These are phyloP conservation scores for Exobasidium rhododendri DNA, from an alignment of 1,284 basidiomycete genomes.

Conservation along the genomic window DNA sequence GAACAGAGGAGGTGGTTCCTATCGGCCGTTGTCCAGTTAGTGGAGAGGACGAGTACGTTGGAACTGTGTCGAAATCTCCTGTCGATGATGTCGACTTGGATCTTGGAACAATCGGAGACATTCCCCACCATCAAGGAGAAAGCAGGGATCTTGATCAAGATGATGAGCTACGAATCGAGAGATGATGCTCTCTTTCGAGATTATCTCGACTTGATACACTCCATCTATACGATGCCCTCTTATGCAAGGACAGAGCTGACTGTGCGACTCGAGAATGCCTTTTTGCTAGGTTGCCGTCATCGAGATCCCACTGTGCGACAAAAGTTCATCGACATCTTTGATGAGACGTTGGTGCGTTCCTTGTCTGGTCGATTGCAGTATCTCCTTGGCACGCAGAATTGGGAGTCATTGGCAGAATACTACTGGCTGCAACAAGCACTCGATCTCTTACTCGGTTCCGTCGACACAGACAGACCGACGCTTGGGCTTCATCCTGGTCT, in stretches of 20 bases:
- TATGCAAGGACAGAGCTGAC: constrained; percentile 90
- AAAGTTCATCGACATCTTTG: constrained; percentile 85
- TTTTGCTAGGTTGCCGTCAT: constrained; percentile 85
- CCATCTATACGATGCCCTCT: constrained; percentile 84
- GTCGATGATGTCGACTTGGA: constrained; percentile 84
- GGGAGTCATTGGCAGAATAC: constrained; percentile 87
- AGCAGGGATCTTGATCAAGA: constrained; percentile 80
- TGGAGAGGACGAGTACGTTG: constrained; percentile 85
- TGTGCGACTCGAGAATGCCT: constrained; percentile 85
- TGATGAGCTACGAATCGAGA: constrained; percentile 76
- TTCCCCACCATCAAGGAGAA: constrained; percentile 92
- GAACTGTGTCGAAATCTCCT: constrained; percentile 81
- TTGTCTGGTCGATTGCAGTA: constrained; percentile 81
- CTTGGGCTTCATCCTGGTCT: constrained; percentile 20
- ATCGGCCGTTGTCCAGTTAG: constrained; percentile 70
- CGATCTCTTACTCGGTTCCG: constrained; percentile 74
- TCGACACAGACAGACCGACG: constrained; percentile 39
- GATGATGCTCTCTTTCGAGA: constrained; percentile 72
- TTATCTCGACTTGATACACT: constrained; percentile 86
- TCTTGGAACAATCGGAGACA: constrained; percentile 61
- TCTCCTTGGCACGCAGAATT: constrained; percentile 87
- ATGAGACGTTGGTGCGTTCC: constrained; percentile 79
- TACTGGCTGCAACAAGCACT: constrained; percentile 94
- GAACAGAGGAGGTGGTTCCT: constrained; percentile 68
- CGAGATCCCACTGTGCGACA: constrained; percentile 76